Base-by-base conservation (phyloP, 176 grass and related monocot species). In the Zizania latifolia region DNA sequence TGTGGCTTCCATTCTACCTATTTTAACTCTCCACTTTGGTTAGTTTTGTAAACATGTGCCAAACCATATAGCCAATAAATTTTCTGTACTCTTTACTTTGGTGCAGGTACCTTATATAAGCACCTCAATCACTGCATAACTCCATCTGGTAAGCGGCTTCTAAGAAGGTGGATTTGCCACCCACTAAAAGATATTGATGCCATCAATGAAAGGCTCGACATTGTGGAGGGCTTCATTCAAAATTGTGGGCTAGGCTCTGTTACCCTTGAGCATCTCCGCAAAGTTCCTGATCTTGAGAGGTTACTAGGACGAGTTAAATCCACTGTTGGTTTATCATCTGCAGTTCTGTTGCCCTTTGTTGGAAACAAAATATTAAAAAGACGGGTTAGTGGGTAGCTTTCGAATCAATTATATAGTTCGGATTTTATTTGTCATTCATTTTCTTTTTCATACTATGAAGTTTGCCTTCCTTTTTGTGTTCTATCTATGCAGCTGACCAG, bases 161-260 rank as follows among this genome's bases (percentile, higher is more conserved):
- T 97, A 72, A 89, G 85, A 89, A 87, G 80, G 58, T 97, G 94
- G 94, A 89, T 93, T 55, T 97, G 90, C 34, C 94, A 97, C 84
- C 90, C 90, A 2, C 70, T 97, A 56, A 97, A 87, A 41, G 86
- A 93, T 74, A 76, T 85, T 40, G 63, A 83, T 64, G 94, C 83
- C 71, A 86, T 93, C 58, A 93, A 97, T 39, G 77, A 37, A 39
- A 90, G 91, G 80, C 88, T 97, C 0, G 74, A 93, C 53, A 78
- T 97, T 64, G 90, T 97, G 62, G 88, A 93, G 35, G 94, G 83
- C 19, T 89, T 97, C 48, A 81, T 89, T 50, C 92, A 91, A 70
- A 71, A 97, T 79, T 74, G 78, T 61, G 90, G 56, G 34, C 38
- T 97, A 38, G 81, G 81, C 30, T 85, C 86, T 65, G 71, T 83